Evolutionary conservation across 345 rosid genomes (phyloP).

Genomic region (Odontarrhena argentea): DNA sequence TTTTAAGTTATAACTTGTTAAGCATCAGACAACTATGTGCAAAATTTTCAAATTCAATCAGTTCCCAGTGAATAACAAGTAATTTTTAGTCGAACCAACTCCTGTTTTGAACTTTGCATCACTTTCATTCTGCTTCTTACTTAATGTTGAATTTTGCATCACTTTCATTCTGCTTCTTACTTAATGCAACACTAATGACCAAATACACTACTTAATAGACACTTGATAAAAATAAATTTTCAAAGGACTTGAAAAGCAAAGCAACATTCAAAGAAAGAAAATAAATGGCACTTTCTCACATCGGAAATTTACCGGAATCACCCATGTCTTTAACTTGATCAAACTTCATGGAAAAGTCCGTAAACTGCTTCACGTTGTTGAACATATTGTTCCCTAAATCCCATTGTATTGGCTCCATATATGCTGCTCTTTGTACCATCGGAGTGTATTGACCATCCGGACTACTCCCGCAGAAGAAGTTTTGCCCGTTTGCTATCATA

Average conservation of each 20-base stretch:
- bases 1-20: no score
- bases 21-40: no score
- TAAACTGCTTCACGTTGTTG: slow-evolving; percentile 14
- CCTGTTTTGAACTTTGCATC: no score
- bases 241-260: not conserved
- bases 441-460: slow-evolving; percentile 23
- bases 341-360: slow-evolving; percentile 24
- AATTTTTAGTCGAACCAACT: no score
- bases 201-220: not conserved
- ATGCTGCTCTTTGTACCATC: slow-evolving; percentile 25
- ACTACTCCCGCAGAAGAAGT: slow-evolving; percentile 24
- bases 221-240: not conserved
- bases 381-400: slow-evolving; percentile 33
- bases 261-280: not conserved
- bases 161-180: no score
- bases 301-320: not conserved
- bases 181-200: no score
- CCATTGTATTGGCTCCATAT: slow-evolving; percentile 36
- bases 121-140: no score
- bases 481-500: slow-evolving; percentile 15
- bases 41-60: no score
- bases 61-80: no score
- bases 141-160: no score
- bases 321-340: slow-evolving; percentile 26
- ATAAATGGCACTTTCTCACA: slow-evolving; percentile 6